phyloP scores from a whole-genome alignment of 805 yeast species.

The Nakazawaea wyomingensis region DNA sequence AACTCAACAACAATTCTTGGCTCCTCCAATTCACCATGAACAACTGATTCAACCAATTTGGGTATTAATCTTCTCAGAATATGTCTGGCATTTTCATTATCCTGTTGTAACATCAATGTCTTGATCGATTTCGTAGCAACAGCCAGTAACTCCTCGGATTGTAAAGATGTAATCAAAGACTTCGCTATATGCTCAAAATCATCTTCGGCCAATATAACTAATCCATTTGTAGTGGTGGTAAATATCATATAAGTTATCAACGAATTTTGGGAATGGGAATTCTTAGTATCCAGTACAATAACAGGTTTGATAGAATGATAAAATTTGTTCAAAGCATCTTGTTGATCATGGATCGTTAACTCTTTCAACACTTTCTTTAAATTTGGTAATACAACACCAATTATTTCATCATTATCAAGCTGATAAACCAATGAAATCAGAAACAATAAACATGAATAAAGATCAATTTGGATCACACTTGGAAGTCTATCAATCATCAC shows the following conservation, averaged over 20 bases:
- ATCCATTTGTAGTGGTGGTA: constrained; percentile 30
- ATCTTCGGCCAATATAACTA: constrained; percentile 24
- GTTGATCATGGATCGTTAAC: constrained; percentile 23
- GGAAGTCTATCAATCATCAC: constrained; percentile 65
- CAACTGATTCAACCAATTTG: constrained; percentile 30
- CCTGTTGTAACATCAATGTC: constrained; percentile 40
- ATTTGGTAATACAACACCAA: constrained; percentile 48
- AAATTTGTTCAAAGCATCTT: constrained; percentile 28
- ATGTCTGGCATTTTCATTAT: constrained; percentile 26
- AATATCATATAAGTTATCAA: constrained; percentile 40
- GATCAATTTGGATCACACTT: constrained; percentile 59
- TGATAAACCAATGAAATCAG: constrained; percentile 55
- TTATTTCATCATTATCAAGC: constrained; percentile 32
- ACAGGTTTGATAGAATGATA: constrained; percentile 30
- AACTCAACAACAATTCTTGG: constrained; percentile 44
- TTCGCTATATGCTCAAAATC: constrained; percentile 33
- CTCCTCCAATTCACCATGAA: constrained; percentile 21
- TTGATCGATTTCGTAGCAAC: constrained; percentile 59
- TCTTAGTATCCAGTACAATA: constrained; percentile 13
- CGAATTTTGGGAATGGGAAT: constrained; percentile 25
- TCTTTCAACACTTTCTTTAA: constrained; percentile 40
- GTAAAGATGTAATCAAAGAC: constrained; percentile 31
- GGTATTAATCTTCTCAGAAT: constrained; percentile 44
- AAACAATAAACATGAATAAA: constrained; percentile 64
- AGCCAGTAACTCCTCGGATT: constrained; percentile 27